Percentiles rank a stretch among this genome's conserved stretches.
phyloP scores from a whole-genome alignment of 495 filamentous ascomycete species.

The Hypomontagnella submonticulosa region DNA sequence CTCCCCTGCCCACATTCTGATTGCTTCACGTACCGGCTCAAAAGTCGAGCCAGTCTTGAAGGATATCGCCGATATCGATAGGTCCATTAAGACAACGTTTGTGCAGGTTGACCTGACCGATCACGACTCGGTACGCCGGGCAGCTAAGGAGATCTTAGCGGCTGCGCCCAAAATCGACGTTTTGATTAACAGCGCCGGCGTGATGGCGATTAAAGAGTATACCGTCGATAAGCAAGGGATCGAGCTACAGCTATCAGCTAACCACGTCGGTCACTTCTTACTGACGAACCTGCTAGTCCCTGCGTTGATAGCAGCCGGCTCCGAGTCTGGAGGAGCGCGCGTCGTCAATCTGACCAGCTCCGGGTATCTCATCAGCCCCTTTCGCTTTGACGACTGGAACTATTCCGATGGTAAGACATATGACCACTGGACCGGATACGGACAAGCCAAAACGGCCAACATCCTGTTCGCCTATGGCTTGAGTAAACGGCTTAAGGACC shows the following conservation, averaged over 20 bases:
- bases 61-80: constrained; percentile 37
- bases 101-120: constrained; percentile 55
- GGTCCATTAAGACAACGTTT: constrained; percentile 35
- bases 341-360: constrained; percentile 56
- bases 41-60: constrained; percentile 53
- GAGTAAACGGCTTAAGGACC: constrained; percentile 45
- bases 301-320: constrained; percentile 32
- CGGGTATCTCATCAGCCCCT: constrained; percentile 38
- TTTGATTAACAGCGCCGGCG: constrained; percentile 70
- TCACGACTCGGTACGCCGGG: constrained; percentile 53
- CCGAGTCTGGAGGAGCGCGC: constrained; percentile 31
- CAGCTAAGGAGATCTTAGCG: constrained; percentile 51
- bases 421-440: constrained; percentile 55
- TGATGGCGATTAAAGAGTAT: constrained; percentile 57
- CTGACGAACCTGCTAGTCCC: constrained; percentile 54
- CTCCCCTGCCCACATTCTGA: constrained; percentile 46
- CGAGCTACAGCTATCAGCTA: constrained; percentile 57
- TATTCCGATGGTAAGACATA: constrained; percentile 54
- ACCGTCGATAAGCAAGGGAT: constrained; percentile 42
- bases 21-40: constrained; percentile 61
- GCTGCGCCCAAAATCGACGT: constrained; percentile 51
- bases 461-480: constrained; percentile 57
- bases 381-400: constrained; percentile 52
- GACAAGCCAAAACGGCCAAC: constrained; percentile 62
- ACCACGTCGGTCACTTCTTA: constrained; percentile 42